Evolutionary conservation across 768 basidiomycete genomes (phyloP).

Genomic region (Lactarius sanguifluus): DNA sequence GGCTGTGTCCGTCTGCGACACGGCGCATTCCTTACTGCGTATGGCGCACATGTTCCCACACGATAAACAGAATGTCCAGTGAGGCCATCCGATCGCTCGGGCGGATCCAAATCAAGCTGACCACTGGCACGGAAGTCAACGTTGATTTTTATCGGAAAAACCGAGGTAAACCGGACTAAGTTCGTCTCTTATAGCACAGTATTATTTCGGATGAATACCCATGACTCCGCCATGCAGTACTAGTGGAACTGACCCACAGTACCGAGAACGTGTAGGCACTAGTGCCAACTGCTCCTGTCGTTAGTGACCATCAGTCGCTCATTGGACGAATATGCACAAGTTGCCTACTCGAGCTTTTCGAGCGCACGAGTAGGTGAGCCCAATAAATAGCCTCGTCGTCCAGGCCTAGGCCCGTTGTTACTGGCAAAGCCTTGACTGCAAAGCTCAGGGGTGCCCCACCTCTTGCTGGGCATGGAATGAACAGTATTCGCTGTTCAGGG

Average conservation of each 20-base stretch:
- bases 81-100: background rate
- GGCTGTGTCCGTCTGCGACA: background rate
- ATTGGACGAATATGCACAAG: background rate
- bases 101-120: background rate
- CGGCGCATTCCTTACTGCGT: background rate
- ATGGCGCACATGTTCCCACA: background rate
- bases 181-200: too few relatives aligned
- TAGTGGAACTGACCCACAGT: background rate
- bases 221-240: too few relatives aligned
- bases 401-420: too few relatives aligned
- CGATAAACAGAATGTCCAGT: background rate
- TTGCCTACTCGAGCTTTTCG: background rate
- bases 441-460: background rate
- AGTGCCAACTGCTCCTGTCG: background rate
- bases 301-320: too few relatives aligned
- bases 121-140: too few relatives aligned
- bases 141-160: too few relatives aligned
- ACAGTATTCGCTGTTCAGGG: background rate
- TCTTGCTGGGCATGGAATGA: background rate
- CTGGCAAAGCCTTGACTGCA: too few relatives aligned
- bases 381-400: background rate
- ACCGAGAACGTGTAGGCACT: background rate
- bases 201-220: too few relatives aligned
- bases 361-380: background rate
- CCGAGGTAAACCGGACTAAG: too few relatives aligned